Conservation (phyloP, 1,284 basidiomycete genomes). For the Calocybe gambosa region DNA sequence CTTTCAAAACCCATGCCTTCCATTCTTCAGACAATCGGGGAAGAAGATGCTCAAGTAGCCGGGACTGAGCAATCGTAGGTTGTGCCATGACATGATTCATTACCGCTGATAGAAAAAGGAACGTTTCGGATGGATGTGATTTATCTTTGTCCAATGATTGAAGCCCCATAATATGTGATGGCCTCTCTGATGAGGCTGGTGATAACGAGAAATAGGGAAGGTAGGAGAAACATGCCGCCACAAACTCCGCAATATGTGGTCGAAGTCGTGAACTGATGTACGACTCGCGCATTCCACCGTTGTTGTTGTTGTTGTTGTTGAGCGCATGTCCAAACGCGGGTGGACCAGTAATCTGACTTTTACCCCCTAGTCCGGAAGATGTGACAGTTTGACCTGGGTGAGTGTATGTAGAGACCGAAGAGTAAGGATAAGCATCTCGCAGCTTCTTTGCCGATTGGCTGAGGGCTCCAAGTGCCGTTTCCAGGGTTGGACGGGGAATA, state of each 20-base stretch:
- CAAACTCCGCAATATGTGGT: slow-evolving; percentile 68
- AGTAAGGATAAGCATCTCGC: slow-evolving; percentile 76
- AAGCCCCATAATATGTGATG: slow-evolving; percentile 32
- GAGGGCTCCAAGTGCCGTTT: slow-evolving; percentile 64
- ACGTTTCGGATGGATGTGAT: slow-evolving; percentile 66
- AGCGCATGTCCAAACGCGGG: slow-evolving; percentile 18
- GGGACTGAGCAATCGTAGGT: slow-evolving; percentile 55
- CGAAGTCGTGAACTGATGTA: slow-evolving; percentile 71
- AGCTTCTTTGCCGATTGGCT: slow-evolving; percentile 63
- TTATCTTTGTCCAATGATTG: slow-evolving; percentile 54
- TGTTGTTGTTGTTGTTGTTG: slow-evolving; percentile 23
- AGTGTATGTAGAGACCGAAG: slow-evolving; percentile 38
- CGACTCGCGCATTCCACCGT: slow-evolving; percentile 65
- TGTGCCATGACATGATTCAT: slow-evolving; percentile 63
- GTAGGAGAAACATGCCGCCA: slow-evolving; percentile 68
- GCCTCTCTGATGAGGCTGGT: slow-evolving; percentile 27
- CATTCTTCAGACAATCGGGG: slow-evolving; percentile 66
- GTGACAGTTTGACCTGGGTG: slow-evolving; percentile 25
- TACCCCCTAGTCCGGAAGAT: slow-evolving; percentile 41
- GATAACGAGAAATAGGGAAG: slow-evolving; percentile 75
- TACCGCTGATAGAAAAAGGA: slow-evolving; percentile 59
- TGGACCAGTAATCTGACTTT: slow-evolving; percentile 20
- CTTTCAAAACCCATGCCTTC: slow-evolving; percentile 66
- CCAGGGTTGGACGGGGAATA: slow-evolving; percentile 73
- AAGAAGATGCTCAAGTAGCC: slow-evolving; percentile 49